Evolutionary conservation across 257 asterid species (phyloP).

Genomic region (Ehretia macrophylla): DNA sequence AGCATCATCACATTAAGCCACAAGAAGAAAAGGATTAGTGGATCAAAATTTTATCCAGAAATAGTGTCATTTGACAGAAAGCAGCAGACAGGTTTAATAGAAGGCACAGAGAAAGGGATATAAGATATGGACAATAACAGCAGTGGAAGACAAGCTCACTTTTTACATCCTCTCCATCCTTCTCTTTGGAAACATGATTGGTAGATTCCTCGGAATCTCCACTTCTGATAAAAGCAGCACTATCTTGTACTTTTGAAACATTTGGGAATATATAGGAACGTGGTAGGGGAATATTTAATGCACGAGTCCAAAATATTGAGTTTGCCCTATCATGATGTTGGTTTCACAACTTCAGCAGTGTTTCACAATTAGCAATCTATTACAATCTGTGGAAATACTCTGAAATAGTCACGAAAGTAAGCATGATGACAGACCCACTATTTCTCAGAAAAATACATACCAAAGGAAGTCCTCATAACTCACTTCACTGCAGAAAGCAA

Average conservation of each 20-base stretch:
- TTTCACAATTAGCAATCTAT: not conserved
- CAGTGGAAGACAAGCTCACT: constrained; percentile 29
- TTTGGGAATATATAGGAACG: constrained; percentile 43
- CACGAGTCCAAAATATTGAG: constrained; percentile 96
- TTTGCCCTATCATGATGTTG: constrained; percentile 67
- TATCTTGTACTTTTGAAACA: constrained; percentile 34
- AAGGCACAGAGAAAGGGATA: constrained; percentile 8
- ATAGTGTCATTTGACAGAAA: constrained; percentile 7
- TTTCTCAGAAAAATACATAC: constrained; percentile 36
- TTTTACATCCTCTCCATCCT: constrained; percentile 33
- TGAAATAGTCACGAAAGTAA: constrained; percentile 2
- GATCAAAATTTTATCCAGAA: constrained; percentile 1
- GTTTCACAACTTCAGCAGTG: constrained; percentile 26
- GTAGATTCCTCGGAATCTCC: constrained; percentile 20
- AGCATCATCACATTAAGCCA: constrained; percentile 14
- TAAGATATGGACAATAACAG: constrained; percentile 11
- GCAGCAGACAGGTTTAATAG: not conserved
- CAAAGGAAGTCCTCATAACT: constrained; percentile 87
- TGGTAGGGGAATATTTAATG: constrained; percentile 83
- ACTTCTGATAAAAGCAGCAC: constrained; percentile 9
- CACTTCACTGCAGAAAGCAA: constrained; percentile 68
- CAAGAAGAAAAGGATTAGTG: constrained; percentile 7
- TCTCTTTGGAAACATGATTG: constrained; percentile 31
- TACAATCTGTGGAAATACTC: constrained; percentile 1
- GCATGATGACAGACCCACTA: constrained; percentile 7